Percentiles rank a stretch among this genome's conserved stretches.
phyloP scores from a whole-genome alignment of 2,329 filamentous ascomycete species.

The Tothia fuscella region DNA sequence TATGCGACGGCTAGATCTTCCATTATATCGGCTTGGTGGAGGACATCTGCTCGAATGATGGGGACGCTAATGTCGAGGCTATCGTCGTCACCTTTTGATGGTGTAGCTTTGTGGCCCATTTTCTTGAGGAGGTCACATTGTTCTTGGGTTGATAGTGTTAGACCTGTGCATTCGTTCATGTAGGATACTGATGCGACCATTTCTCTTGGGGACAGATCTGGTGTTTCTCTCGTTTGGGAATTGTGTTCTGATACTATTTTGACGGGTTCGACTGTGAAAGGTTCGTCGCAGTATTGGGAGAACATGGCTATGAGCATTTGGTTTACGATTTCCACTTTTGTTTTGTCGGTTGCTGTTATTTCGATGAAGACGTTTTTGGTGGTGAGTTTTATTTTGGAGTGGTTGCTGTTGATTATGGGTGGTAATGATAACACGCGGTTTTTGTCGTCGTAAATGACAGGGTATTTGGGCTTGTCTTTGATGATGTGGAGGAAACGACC shows the following conservation, averaged over 20 bases:
- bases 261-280: constrained; percentile 87
- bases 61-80: constrained; percentile 68
- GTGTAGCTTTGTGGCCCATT: constrained; percentile 78
- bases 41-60: constrained; percentile 80
- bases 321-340: constrained; percentile 90
- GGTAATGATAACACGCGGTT: constrained; percentile 76
- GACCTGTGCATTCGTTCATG: constrained; percentile 83
- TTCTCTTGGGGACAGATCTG: constrained; percentile 63
- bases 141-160: constrained; percentile 59
- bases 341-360: constrained; percentile 89
- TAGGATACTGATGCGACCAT: constrained; percentile 82
- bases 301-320: constrained; percentile 98
- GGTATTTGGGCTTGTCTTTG: constrained; percentile 58
- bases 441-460: constrained; percentile 85
- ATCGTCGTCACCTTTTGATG: constrained; percentile 56
- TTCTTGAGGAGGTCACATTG: constrained; percentile 72
- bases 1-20: constrained; percentile 95
- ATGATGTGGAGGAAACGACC: constrained; percentile 90
- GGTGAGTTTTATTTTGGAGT: constrained; percentile 86
- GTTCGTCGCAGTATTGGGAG: constrained; percentile 75
- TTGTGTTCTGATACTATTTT: constrained; percentile 91
- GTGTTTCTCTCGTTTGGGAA: constrained; percentile 65
- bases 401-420: constrained; percentile 94
- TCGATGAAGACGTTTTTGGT: constrained; percentile 96
- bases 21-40: constrained; percentile 97